These are phyloP conservation scores for Terana coerulea DNA, from an alignment of 768 basidiomycete species.

Conservation along the genomic window DNA sequence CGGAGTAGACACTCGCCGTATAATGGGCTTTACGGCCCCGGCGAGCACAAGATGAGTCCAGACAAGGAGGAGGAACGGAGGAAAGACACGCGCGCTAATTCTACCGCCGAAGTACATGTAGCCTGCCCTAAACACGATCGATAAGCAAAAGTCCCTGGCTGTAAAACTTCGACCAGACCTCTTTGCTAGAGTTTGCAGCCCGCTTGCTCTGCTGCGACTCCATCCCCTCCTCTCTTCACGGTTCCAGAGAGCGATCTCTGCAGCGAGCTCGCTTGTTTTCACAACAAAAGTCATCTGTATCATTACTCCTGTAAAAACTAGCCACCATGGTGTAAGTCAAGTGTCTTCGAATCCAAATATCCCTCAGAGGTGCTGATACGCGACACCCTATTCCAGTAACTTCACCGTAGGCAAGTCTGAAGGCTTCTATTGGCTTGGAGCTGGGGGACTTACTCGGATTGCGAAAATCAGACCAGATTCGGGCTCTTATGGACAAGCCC, in stretches of 20 bases:
- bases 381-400: slow-evolving; percentile 50
- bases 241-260: slow-evolving; percentile 15
- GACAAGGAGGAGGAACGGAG: neutral
- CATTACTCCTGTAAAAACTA: slow-evolving; percentile 38
- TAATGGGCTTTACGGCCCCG: too few relatives aligned
- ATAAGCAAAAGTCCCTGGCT: slow-evolving; percentile 30
- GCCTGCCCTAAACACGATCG: slow-evolving; percentile 46
- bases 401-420: slow-evolving; percentile 75
- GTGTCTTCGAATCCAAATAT: slow-evolving; percentile 2
- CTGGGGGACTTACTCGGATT: slow-evolving; percentile 9
- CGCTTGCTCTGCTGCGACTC: slow-evolving; percentile 27
- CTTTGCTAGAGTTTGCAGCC: slow-evolving; percentile 25
- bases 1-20: too few relatives aligned
- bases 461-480: slow-evolving; percentile 68
- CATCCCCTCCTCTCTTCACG: slow-evolving; percentile 6
- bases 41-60: slow-evolving; percentile 13
- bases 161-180: slow-evolving; percentile 23
- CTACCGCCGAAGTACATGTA: slow-evolving; percentile 1
- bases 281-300: slow-evolving; percentile 16
- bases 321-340: slow-evolving; percentile 78
- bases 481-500: slow-evolving; percentile 82
- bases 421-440: neutral
- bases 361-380: slow-evolving; percentile 29
- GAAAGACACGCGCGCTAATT: neutral
- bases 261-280: slow-evolving; percentile 18